A percentile compares a stretch with the other conserved stretches of the same genome.
Evolutionary conservation across 768 basidiomycete genomes (phyloP).

Genomic region (Lepiota venenata): DNA sequence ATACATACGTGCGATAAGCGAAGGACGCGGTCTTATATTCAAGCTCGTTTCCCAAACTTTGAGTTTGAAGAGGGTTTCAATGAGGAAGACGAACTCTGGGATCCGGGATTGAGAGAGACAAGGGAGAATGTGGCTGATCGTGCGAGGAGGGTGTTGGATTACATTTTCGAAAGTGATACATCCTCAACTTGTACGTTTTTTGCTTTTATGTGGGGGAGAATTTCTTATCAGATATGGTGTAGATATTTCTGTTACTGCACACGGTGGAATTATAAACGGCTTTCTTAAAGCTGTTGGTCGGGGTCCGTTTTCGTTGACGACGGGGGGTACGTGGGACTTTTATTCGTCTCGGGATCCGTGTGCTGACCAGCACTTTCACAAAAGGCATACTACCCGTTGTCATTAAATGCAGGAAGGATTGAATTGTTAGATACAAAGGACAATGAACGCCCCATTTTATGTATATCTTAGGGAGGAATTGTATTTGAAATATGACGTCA

Average conservation of each 20-base stretch:
- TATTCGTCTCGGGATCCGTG: not conserved
- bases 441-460: not conserved
- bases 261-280: slow-evolving; percentile 17
- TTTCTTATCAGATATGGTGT: too few species aligned
- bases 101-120: slow-evolving; percentile 51
- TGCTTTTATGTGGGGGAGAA: not conserved
- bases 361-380: not conserved
- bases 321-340: slow-evolving; percentile 12
- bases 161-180: slow-evolving; percentile 44
- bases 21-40: slow-evolving; percentile 39
- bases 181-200: slow-evolving; percentile 43
- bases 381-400: slow-evolving; percentile 10
- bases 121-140: slow-evolving; percentile 41
- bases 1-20: slow-evolving; percentile 70
- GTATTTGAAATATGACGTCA: slow-evolving; percentile 7
- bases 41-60: slow-evolving; percentile 45
- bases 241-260: slow-evolving; percentile 17
- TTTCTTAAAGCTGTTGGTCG: slow-evolving; percentile 14
- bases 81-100: slow-evolving; percentile 66
- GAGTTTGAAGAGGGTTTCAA: slow-evolving; percentile 52
- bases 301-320: slow-evolving; percentile 10
- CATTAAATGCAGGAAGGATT: slow-evolving; percentile 2
- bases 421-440: not conserved
- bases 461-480: not conserved
- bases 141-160: slow-evolving; percentile 49